Evolutionary conservation across 371 early-diverging fungal species (phyloP).

Genomic region (Thermomucor indicae-seudaticae): DNA sequence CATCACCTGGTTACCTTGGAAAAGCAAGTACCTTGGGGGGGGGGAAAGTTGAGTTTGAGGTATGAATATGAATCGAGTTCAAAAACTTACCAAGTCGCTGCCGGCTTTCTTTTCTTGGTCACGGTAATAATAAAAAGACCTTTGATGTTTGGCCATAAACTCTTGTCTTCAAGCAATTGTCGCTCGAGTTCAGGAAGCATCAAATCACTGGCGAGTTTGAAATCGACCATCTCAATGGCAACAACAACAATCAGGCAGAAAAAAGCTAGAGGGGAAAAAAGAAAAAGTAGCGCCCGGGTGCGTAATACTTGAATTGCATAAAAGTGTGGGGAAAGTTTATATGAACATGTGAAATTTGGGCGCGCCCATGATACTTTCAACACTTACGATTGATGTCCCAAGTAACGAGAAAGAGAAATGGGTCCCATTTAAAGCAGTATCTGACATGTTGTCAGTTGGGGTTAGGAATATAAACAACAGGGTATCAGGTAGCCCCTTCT

Average conservation of each 20-base stretch:
- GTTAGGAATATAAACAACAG: no score
- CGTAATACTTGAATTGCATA: not conserved
- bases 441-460: no score
- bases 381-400: not conserved
- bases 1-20: conserved; percentile 27
- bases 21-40: conserved; percentile 26
- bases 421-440: no score
- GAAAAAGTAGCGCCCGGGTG: not conserved
- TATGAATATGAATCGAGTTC: not conserved
- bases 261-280: not conserved
- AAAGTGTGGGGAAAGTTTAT: not conserved
- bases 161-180: conserved; percentile 29
- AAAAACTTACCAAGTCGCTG: conserved; percentile 30
- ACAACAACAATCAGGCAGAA: no score
- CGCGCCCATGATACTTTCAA: not conserved
- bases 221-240: not conserved
- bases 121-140: conserved; percentile 41
- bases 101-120: conserved; percentile 25
- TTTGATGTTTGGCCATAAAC: conserved; percentile 41
- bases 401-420: not conserved
- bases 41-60: not conserved
- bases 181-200: conserved; percentile 44
- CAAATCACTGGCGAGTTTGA: conserved; percentile 18
- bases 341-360: not conserved
- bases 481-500: no score